Evolutionary conservation across 192 early-diverging fungal species (phyloP), one percentile per base, ranked within the genome.

Genomic region (Dissophora ornata): DNA sequence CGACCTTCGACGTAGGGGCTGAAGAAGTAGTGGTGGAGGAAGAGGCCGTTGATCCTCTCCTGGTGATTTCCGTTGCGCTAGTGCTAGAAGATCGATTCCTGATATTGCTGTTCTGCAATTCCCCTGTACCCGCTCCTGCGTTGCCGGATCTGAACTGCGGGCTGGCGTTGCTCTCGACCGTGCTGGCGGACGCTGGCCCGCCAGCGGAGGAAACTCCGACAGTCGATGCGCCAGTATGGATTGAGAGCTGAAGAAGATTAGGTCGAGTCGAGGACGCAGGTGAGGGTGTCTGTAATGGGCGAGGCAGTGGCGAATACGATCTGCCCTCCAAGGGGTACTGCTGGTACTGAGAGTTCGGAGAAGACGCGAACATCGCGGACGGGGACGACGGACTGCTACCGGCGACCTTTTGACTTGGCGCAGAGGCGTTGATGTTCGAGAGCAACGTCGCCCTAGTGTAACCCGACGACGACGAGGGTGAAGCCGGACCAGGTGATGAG

Each of bases 61-160:
- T 28, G 1, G 36, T 16, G 15, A 60, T 51, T 57, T 65, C 62
- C 11, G 70, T 55, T 2, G 63, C 63, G 29, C 65, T 67, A 12
- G 57, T 57, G 19, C 73, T 77, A 4, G 64, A 50, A 15, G 73
- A 77, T 29, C 73, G 73, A 28, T 34, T 77, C 22, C 73, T 44
- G 44, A 51, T 67, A n/a, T 29, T 44, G 15, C 25, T 40, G 18
- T 34, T 36, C 22, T 41, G 33, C 48, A 50, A n/a, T n/a, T n/a
- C n/a, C n/a, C n/a, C n/a, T n/a, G n/a, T n/a, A n/a, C n/a, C n/a
- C n/a, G 36, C 36, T 9, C 36, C 36, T 38, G 36, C 36, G 13
- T 6, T 54, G 21, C 38, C 9, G 52, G 40, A n/a, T 10, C 59
- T 1, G 15, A 2, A 21, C 9, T 33, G 0, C 13, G 25, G 3